These are phyloP conservation scores for Colletotrichum cordylinicola DNA, from an alignment of 2,329 filamentous ascomycete species.

Conservation along the genomic window DNA sequence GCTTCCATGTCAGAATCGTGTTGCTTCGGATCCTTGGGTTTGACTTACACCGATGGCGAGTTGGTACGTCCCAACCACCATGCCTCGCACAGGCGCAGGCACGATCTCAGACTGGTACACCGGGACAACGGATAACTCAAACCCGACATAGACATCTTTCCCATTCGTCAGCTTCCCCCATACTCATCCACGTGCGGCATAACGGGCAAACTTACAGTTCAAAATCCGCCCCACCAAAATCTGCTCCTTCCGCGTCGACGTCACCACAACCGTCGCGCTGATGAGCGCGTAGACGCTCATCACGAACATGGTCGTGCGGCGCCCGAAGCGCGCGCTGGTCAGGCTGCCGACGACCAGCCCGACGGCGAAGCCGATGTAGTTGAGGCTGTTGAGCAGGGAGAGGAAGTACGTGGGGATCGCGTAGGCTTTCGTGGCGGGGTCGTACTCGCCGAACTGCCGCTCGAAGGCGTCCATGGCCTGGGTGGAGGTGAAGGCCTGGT, in stretches of 20 bases:
- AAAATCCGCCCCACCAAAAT: constrained; percentile 40
- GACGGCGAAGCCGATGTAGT: constrained; percentile 36
- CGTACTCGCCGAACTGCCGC: constrained; percentile 35
- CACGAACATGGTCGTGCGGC: constrained; percentile 38
- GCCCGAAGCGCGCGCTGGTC: constrained; percentile 34
- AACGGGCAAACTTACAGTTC: constrained; percentile 26
- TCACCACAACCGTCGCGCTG: constrained; percentile 36
- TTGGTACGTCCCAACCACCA: constrained; percentile 40
- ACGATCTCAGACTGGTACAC: constrained; percentile 41
- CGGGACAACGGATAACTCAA: constrained; percentile 43
- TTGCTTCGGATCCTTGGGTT: neutral
- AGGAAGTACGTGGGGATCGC: constrained; percentile 33
- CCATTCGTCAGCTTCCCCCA: neutral
- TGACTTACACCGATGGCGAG: constrained; percentile 29
- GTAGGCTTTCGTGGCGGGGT: constrained; percentile 23
- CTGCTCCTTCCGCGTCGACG: constrained; percentile 32
- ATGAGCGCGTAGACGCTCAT: constrained; percentile 42
- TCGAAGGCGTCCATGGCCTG: constrained; percentile 43
- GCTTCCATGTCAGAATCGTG: neutral
- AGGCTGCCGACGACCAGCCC: constrained; percentile 30
- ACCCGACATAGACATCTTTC: constrained; percentile 40
- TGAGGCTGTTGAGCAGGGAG: constrained; percentile 40
- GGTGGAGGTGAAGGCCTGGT: constrained; percentile 35
- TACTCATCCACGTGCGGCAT: too few species aligned
- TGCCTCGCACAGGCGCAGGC: constrained; percentile 33